Conservation (phyloP, 2,329 filamentous ascomycete genomes). For the Fusarium veterinarium region DNA sequence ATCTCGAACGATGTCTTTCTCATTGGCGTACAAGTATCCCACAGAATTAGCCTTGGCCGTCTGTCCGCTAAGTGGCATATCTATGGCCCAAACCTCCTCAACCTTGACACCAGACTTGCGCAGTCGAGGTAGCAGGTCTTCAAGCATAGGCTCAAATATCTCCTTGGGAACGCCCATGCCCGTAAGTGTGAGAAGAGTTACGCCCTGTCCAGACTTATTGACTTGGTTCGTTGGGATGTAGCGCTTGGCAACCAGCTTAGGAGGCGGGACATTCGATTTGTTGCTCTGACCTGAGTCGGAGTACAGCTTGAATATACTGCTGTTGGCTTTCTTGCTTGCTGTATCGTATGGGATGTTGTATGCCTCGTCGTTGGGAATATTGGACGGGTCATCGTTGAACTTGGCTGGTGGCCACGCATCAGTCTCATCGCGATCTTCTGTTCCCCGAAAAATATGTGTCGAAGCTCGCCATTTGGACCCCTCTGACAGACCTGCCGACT, state of each 20-base stretch:
- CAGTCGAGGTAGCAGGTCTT: background rate
- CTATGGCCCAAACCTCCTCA: background rate
- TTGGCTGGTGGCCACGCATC: background rate
- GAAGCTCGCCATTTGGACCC: background rate
- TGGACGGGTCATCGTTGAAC: background rate
- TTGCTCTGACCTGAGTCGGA: fast-evolving
- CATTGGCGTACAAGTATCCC: background rate
- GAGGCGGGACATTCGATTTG: fast-evolving
- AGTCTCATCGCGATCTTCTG: background rate
- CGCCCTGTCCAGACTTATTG: background rate
- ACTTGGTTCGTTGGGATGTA: background rate
- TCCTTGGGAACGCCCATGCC: background rate
- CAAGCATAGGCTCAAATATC: background rate
- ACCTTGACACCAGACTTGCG: background rate
- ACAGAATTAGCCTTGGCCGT: background rate
- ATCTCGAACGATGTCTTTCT: background rate
- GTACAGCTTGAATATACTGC: fast-evolving
- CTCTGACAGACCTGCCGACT: background rate
- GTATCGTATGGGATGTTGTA: background rate
- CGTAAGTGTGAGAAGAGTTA: background rate
- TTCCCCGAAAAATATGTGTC: background rate
- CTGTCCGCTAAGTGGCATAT: background rate
- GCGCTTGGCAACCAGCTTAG: background rate
- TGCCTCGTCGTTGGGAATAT: background rate
- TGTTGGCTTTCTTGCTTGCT: background rate